Evolutionary conservation across 2,329 filamentous ascomycete species (phyloP).

Genomic region (Aspergillus japonicus): DNA sequence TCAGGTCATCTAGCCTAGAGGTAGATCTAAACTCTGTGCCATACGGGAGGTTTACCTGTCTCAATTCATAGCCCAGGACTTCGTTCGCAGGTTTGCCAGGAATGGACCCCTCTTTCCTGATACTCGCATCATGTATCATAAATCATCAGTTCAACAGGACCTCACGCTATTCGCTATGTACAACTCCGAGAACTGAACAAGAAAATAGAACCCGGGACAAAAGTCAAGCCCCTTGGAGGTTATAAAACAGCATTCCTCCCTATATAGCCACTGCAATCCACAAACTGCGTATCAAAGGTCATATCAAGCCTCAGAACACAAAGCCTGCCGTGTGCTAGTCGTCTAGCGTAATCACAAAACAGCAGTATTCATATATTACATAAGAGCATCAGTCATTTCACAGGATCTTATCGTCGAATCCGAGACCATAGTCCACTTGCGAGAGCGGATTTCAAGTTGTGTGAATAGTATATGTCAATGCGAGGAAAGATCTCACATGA

Average conservation of each 20-base stretch:
- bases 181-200: neutral
- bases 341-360: neutral
- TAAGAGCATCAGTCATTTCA: conserved; percentile 4
- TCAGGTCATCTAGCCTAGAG: too few species aligned
- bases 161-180: neutral
- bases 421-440: neutral
- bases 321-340: conserved; percentile 6
- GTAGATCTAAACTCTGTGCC: too few species aligned
- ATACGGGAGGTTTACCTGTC: too few species aligned
- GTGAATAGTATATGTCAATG: neutral
- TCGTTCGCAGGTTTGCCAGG: too few species aligned
- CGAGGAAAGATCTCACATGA: conserved; percentile 36
- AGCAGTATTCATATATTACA: conserved; percentile 8
- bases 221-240: neutral
- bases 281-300: neutral
- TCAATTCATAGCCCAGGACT: too few species aligned
- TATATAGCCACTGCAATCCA: neutral
- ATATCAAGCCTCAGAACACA: neutral
- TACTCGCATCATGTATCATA: neutral
- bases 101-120: too few species aligned
- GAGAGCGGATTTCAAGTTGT: neutral
- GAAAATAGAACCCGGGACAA: too few species aligned
- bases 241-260: neutral
- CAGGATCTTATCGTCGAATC: conserved; percentile 10
- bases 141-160: neutral